Conservation (phyloP, 2,329 filamentous ascomycete genomes). For the Bipolaris cookei region DNA sequence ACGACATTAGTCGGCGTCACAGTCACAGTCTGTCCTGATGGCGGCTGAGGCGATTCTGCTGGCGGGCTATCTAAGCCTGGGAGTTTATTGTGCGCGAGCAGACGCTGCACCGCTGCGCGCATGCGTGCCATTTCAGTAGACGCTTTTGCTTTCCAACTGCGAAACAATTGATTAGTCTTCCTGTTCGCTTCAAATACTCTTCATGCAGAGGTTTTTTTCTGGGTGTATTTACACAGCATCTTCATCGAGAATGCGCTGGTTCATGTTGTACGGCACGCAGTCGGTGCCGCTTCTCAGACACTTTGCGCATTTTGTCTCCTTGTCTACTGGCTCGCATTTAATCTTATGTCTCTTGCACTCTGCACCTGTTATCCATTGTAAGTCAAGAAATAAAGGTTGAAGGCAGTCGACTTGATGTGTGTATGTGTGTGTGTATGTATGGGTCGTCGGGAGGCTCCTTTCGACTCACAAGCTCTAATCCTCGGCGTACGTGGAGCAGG, state of each 20-base stretch:
- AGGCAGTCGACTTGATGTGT: no score
- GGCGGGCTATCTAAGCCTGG: constrained; percentile 28
- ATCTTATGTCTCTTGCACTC: constrained; percentile 48
- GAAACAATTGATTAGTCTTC: neutral
- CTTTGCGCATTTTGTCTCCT: constrained; percentile 43
- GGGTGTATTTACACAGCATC: constrained; percentile 36
- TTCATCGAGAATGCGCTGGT: constrained; percentile 43
- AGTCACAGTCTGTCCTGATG: constrained; percentile 19
- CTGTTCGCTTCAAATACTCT: no score
- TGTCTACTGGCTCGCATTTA: constrained; percentile 42
- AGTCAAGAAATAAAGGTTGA: no score
- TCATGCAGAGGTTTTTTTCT: neutral
- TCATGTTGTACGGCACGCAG: constrained; percentile 71
- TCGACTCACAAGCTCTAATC: constrained; percentile 36
- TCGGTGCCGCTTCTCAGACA: constrained; percentile 66
- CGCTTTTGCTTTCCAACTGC: constrained; percentile 44
- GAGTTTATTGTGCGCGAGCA: constrained; percentile 38
- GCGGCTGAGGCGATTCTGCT: constrained; percentile 20
- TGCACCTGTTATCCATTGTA: constrained; percentile 26
- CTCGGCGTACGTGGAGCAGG: constrained; percentile 33
- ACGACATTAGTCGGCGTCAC: constrained; percentile 35
- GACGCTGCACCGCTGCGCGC: constrained; percentile 35
- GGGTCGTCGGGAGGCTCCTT: neutral
- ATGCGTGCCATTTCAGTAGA: constrained; percentile 34
- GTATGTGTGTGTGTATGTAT: neutral